phyloP scores from a whole-genome alignment of 306 rosid species.

The Quercus variabilis region DNA sequence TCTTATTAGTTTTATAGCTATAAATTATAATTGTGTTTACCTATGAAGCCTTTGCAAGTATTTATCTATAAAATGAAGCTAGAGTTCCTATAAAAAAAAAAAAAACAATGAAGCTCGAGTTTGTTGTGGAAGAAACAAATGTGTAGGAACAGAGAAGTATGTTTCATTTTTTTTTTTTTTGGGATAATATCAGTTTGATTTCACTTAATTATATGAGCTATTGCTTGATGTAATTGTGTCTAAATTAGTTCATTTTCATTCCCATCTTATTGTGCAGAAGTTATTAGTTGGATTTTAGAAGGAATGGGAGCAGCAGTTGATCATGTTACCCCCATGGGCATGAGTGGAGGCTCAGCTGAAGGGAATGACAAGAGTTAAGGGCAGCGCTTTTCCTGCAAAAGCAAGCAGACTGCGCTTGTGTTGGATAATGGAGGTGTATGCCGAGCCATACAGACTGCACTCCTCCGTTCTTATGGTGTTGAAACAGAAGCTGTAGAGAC shows the following conservation, averaged over 20 bases:
- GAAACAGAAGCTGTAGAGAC: slow-evolving; percentile 7
- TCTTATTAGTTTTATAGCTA: neutral
- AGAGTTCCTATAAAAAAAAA: too few relatives aligned
- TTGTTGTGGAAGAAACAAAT: neutral
- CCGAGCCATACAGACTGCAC: neutral
- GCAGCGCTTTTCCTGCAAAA: neutral
- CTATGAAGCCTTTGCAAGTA: neutral
- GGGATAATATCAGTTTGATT: neutral
- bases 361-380: neutral
- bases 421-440: slow-evolving; percentile 3
- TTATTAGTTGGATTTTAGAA: neutral
- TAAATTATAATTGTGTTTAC: neutral
- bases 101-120: neutral
- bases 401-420: slow-evolving; percentile 15
- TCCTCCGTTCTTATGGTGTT: neutral
- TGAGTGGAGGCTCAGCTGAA: neutral
- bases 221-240: neutral
- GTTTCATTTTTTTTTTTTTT: neutral
- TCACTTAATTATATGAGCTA: neutral
- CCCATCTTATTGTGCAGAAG: neutral
- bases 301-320: neutral
- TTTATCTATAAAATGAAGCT: neutral
- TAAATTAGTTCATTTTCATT: neutral
- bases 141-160: neutral
- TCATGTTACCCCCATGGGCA: neutral